These are phyloP conservation scores for Spinellus fusiger DNA, from an alignment of 192 early-diverging fungal species.

Conservation along the genomic window DNA sequence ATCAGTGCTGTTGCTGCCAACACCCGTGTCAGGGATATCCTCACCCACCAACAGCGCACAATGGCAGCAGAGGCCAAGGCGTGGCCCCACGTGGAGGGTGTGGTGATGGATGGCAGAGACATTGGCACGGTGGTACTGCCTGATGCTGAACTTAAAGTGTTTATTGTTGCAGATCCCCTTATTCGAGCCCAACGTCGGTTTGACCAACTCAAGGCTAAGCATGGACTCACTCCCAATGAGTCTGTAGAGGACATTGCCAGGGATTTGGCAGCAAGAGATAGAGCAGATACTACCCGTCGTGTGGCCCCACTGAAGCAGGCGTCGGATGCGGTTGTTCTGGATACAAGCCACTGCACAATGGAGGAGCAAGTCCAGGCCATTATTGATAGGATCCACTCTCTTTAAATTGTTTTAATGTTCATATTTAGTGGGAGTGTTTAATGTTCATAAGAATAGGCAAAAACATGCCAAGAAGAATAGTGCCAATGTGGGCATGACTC, in stretches of 20 bases:
- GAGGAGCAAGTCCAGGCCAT: conserved; percentile 64
- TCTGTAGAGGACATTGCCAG: conserved; percentile 44
- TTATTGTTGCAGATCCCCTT: conserved; percentile 56
- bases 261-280: conserved; percentile 63
- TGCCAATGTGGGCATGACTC: conserved; percentile 1
- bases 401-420: neutral
- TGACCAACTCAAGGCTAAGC: conserved; percentile 45
- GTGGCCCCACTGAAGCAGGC: conserved; percentile 69
- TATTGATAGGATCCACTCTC: neutral
- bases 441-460: conserved; percentile 27
- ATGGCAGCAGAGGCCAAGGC: conserved; percentile 35
- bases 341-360: conserved; percentile 64
- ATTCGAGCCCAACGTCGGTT: conserved; percentile 65
- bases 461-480: conserved; percentile 25
- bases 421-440: conserved; percentile 24
- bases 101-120: conserved; percentile 84
- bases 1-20: conserved; percentile 59
- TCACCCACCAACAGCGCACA: conserved; percentile 48
- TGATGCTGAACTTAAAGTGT: conserved; percentile 72
- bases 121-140: conserved; percentile 74
- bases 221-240: conserved; percentile 15
- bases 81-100: conserved; percentile 27
- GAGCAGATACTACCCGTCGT: conserved; percentile 55
- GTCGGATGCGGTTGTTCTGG: conserved; percentile 62
- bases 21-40: conserved; percentile 42